Evolutionary conservation across 2,329 filamentous ascomycete species (phyloP).

Genomic region (Clonostachys chloroleuca): DNA sequence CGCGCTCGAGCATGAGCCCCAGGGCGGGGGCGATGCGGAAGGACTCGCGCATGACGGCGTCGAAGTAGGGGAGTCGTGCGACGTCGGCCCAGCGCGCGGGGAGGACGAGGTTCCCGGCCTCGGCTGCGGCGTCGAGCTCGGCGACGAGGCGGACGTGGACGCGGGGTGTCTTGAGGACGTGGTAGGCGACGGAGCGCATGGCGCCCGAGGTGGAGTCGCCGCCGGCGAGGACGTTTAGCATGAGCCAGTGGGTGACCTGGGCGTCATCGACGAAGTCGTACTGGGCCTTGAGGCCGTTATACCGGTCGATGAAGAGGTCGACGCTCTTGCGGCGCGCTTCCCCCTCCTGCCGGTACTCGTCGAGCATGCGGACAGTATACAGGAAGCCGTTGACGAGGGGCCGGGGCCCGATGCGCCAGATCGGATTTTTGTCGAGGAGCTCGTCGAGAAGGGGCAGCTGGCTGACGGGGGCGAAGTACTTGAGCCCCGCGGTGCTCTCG

Average conservation of each 20-base stretch:
- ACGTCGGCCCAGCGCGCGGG: conserved; percentile 11
- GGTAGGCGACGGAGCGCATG: conserved; percentile 26
- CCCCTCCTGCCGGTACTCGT: conserved; percentile 7
- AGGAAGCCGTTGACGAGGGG: conserved; percentile 9
- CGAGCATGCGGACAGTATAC: conserved; percentile 11
- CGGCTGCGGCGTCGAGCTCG: conserved; percentile 27
- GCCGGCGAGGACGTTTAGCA: conserved; percentile 19
- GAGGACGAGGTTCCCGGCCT: conserved; percentile 6
- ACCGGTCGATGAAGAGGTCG: conserved; percentile 13
- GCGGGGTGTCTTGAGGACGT: conserved; percentile 22
- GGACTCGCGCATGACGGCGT: conserved; percentile 46
- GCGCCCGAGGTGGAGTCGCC: conserved; percentile 28
- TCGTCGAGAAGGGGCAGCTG: conserved; percentile 17
- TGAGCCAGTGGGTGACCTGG: conserved; percentile 4
- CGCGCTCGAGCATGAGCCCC: conserved; percentile 41
- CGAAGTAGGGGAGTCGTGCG: conserved; percentile 33
- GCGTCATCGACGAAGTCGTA: conserved; percentile 26
- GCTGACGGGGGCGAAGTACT: conserved; percentile 19
- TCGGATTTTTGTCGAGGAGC: conserved; percentile 20
- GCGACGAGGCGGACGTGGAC: conserved; percentile 17
- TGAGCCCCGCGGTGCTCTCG: conserved; percentile 15
- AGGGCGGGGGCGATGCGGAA: conserved; percentile 43
- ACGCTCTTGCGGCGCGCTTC: conserved; percentile 3
- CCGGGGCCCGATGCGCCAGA: conserved; percentile 13
- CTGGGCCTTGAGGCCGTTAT: conserved; percentile 10